Evolutionary conservation across 441 rosid genomes (phyloP), one percentile per base, ranked within the genome.

Genomic region (Populus hybrid): DNA sequence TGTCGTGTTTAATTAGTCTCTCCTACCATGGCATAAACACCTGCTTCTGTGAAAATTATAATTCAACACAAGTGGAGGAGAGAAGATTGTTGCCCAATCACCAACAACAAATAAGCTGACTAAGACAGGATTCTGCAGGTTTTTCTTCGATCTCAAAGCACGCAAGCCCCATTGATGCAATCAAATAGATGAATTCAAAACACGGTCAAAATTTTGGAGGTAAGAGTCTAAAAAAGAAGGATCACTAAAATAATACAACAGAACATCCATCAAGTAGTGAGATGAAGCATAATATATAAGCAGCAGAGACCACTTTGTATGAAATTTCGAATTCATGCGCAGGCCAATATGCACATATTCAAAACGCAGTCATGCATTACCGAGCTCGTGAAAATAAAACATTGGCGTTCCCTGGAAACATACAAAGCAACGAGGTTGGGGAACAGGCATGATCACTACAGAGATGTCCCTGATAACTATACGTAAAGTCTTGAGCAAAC

Each of bases 101-200:
- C 98, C 98, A 74, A 94, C 98, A 71, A 94, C 97, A 69, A 95
- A 92, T 65, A 95, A 85, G 94, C 97, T 94, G 87, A 92, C 91
- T 79, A 95, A 84, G 83, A 92, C 88, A 18, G 98, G 97, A 86
- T 90, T 94, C 65, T 90, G 99, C 69, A 95, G 95, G 88, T 94
- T 92, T 87, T 87, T 89, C 86, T 92, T 94, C 63, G 85, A 77
- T 80, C 90, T 85, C 70, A 94, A 69, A 80, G 98, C 97, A 89
- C 88, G 89, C 70, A 83, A 95, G 98, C 76, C 97, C 99, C 99
- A 95, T 92, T 23, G 99, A 90, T 69, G 98, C 98, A 82, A 95
- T 89, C 83, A 95, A 89, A 84, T 91, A 95, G 87, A 95, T 95
- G 89, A 77, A 83, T n/a, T 75, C 74, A 80, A 72, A 32, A 74